Base-by-base conservation (phyloP, 83 land plant genomes). In the Thuja plicata region DNA sequence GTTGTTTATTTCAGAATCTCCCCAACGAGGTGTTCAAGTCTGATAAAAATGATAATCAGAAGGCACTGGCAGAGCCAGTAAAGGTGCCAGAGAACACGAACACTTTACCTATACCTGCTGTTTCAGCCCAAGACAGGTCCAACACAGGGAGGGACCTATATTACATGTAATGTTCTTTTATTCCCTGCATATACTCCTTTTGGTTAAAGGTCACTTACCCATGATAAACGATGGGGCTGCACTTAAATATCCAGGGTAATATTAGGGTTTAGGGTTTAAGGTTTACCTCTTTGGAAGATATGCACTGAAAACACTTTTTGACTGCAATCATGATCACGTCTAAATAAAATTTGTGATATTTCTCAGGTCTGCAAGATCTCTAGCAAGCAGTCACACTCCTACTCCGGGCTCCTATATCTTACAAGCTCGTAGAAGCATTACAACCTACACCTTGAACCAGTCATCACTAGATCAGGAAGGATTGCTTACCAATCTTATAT, bases 311-410 rank as follows among this genome's bases (percentile, higher is more conserved):
- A 16, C 19, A 15, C 57, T 54, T 54, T 54, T 54, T 54, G 57
- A 54, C 57, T 54, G 17, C 17, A 54, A 16, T 54, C 40, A 40
- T 40, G 45, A 40, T 34, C 24, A 79, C 19, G 19, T 17, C 41
- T 79, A 17, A 0, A 40, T 38, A 40, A 40, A 1, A 6, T 5
- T 5, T 16, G 3, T 37, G 3, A 70, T 45, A 12, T 62, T 48
- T 37, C 2, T 35, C 91, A 94, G 95, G 90, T 94, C 96, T 71
- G 95, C 95, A 66, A 90, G 96, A 87, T 94, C 92, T 86, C 88
- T 94, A 50, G 87, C 92, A 79, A 88, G 83, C 35, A 91, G 92
- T 81, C 89, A 89, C 35, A 90, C 90, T 13, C 95, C 95, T 80
- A 35, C 90, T 21, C 41, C 45, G 3, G 91, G 92, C 40, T 91